Percentiles rank a stretch among this genome's conserved stretches.
Conservation (phyloP, 441 rosid genomes). For the Erysimum cheiri region DNA sequence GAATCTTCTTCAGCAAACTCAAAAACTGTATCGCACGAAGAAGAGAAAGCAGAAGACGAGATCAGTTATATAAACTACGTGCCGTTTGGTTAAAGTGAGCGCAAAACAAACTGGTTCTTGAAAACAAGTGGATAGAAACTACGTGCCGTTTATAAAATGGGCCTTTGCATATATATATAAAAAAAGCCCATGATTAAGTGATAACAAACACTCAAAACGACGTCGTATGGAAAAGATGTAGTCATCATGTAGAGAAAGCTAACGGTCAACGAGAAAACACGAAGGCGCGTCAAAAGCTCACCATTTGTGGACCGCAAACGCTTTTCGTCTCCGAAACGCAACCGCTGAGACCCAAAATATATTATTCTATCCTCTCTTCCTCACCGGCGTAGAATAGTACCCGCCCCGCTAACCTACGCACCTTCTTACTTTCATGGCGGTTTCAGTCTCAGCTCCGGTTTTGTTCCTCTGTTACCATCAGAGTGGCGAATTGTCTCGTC, state of each 20-base stretch:
- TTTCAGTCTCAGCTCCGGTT: constrained; percentile 43
- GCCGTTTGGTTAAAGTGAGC: background rate
- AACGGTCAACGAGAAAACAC: constrained; percentile 56
- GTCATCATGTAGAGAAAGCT: background rate
- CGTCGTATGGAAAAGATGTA: constrained; percentile 3
- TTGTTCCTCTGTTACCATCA: constrained; percentile 45
- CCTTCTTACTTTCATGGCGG: constrained; percentile 33
- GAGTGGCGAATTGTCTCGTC: constrained; percentile 39
- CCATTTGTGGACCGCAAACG: constrained; percentile 60
- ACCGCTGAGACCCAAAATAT: constrained; percentile 15
- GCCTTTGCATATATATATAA: background rate
- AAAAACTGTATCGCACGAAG: constrained; percentile 13
- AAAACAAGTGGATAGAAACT: background rate
- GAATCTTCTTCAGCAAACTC: constrained; percentile 26
- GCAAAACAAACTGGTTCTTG: background rate
- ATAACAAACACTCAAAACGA: background rate
- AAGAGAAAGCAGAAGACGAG: constrained; percentile 1
- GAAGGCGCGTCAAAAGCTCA: constrained; percentile 62
- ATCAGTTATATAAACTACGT: constrained; percentile 5
- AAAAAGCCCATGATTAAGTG: background rate
- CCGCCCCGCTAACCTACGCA: constrained; percentile 21
- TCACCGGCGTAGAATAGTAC: constrained; percentile 25
- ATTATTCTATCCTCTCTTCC: constrained; percentile 3
- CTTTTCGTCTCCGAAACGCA: constrained; percentile 43
- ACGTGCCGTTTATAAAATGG: background rate